Evolutionary conservation across 176 grass and related monocot species (phyloP).

Genomic region (Metroxylon sagu): DNA sequence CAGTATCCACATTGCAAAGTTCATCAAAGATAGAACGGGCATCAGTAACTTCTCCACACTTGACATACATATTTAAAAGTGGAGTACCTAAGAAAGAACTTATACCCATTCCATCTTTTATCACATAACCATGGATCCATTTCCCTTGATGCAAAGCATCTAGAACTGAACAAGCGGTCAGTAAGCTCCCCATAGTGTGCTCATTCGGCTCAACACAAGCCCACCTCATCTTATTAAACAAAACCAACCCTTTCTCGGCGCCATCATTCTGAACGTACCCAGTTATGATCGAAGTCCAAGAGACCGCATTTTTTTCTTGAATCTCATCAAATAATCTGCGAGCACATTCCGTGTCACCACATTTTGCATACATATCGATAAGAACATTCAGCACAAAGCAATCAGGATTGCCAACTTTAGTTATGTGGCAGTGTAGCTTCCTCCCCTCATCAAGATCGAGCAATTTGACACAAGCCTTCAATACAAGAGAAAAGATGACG

Average conservation of each 20-base stretch:
- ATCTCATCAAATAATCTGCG: slow-evolving; percentile 35
- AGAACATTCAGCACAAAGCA: slow-evolving; percentile 44
- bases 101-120: slow-evolving; percentile 27
- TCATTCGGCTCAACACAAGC: slow-evolving; percentile 16
- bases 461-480: slow-evolving; percentile 43
- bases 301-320: slow-evolving; percentile 36
- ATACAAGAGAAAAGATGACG: slow-evolving; percentile 39
- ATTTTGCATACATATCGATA: slow-evolving; percentile 56
- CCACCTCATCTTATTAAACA: slow-evolving; percentile 46
- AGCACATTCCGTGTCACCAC: slow-evolving; percentile 30
- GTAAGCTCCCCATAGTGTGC: slow-evolving; percentile 29
- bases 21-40: slow-evolving; percentile 33
- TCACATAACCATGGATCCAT: slow-evolving; percentile 50
- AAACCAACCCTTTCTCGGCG: slow-evolving; percentile 16
- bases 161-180: slow-evolving; percentile 28
- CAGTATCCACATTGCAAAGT: slow-evolving; percentile 24
- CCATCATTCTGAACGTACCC: slow-evolving; percentile 39
- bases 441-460: slow-evolving; percentile 33
- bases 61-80: slow-evolving; percentile 58
- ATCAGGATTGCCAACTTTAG: slow-evolving; percentile 34
- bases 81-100: slow-evolving; percentile 37
- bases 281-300: slow-evolving; percentile 48
- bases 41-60: slow-evolving; percentile 38
- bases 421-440: slow-evolving; percentile 25
- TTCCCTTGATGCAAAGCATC: slow-evolving; percentile 44